Conservation (phyloP, 495 filamentous ascomycete species). For the Aspergillus asperescens region DNA sequence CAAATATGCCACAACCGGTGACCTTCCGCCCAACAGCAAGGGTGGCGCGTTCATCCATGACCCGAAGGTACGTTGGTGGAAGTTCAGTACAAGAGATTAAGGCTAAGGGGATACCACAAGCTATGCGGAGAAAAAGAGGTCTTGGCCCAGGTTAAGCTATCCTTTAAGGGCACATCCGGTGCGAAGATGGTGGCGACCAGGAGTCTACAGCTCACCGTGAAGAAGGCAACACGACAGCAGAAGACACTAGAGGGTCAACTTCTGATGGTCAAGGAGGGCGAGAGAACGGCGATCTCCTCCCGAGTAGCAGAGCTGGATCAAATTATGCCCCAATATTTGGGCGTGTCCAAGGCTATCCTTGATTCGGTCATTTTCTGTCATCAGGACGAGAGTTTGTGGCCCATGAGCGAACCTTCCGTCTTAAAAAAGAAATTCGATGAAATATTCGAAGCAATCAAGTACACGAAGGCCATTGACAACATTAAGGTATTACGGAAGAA, state of each 20-base stretch:
- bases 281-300: slow-evolving; percentile 69
- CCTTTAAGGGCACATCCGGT: slow-evolving; percentile 70
- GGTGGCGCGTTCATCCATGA: slow-evolving; percentile 96
- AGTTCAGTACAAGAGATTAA: not conserved
- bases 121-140: slow-evolving; percentile 87
- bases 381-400: slow-evolving; percentile 96
- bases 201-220: slow-evolving; percentile 77
- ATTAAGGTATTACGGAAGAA: slow-evolving; percentile 81
- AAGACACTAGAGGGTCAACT: slow-evolving; percentile 81
- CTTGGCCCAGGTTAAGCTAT: slow-evolving; percentile 82
- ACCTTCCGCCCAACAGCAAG: slow-evolving; percentile 88
- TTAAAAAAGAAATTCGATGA: slow-evolving; percentile 95
- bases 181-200: slow-evolving; percentile 75
- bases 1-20: slow-evolving; percentile 94
- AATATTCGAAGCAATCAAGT: slow-evolving; percentile 94
- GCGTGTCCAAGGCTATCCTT: slow-evolving; percentile 83
- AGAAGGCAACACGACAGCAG: slow-evolving; percentile 63
- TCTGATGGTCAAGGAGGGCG: slow-evolving; percentile 71
- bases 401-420: slow-evolving; percentile 80
- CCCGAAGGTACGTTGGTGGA: slow-evolving; percentile 57
- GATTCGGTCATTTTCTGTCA: slow-evolving; percentile 98
- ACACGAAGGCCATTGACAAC: slow-evolving; percentile 94
- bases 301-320: slow-evolving; percentile 73
- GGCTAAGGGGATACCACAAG: slow-evolving; percentile 30
- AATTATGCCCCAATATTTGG: slow-evolving; percentile 79